phyloP scores from a whole-genome alignment of 2,329 filamentous ascomycete species.

The Fusarium xyrophilum region DNA sequence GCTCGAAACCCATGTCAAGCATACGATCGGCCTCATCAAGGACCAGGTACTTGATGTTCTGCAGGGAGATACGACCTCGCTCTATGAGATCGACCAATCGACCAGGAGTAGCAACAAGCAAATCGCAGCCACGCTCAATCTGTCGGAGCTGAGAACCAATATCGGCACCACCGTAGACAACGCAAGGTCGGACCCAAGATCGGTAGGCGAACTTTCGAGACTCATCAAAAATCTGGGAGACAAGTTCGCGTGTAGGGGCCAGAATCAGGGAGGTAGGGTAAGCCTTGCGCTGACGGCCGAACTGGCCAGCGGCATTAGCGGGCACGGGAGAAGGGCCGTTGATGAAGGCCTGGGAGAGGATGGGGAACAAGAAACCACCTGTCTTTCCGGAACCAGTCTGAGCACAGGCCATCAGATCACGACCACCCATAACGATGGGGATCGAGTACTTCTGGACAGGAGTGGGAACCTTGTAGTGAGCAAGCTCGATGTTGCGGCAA shows the following conservation, averaged over 20 bases:
- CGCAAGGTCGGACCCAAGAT: slow-evolving; percentile 97
- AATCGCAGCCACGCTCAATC: slow-evolving; percentile 96
- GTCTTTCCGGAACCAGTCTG: slow-evolving; percentile 99
- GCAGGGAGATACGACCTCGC: slow-evolving; percentile 95
- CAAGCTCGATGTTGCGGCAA: slow-evolving; percentile 89
- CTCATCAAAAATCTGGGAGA: slow-evolving; percentile 98
- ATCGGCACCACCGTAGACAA: slow-evolving; percentile 98
- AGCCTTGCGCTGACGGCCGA: slow-evolving; percentile 94
- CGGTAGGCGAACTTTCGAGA: slow-evolving; percentile 98
- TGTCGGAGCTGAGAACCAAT: slow-evolving; percentile 98
- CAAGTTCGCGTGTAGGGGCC: slow-evolving; percentile 95
- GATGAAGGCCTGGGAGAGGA: slow-evolving; percentile 95
- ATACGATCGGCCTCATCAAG: slow-evolving; percentile 99
- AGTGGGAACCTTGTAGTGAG: slow-evolving; percentile 93
- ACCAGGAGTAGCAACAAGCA: slow-evolving; percentile 95
- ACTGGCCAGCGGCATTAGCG: slow-evolving; percentile 70
- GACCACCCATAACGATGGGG: slow-evolving; percentile 96
- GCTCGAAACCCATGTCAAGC: slow-evolving; percentile 99
- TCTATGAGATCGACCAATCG: slow-evolving; percentile 98
- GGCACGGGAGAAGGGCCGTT: slow-evolving; percentile 80
- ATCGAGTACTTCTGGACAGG: slow-evolving; percentile 99
- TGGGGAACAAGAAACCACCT: slow-evolving; percentile 98
- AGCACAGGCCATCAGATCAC: slow-evolving; percentile 99
- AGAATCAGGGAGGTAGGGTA: slow-evolving; percentile 96
- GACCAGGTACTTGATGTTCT: slow-evolving; percentile 99